Evolutionary conservation across 164 flowering plant species (phyloP).

Genomic region (Piper betle): DNA sequence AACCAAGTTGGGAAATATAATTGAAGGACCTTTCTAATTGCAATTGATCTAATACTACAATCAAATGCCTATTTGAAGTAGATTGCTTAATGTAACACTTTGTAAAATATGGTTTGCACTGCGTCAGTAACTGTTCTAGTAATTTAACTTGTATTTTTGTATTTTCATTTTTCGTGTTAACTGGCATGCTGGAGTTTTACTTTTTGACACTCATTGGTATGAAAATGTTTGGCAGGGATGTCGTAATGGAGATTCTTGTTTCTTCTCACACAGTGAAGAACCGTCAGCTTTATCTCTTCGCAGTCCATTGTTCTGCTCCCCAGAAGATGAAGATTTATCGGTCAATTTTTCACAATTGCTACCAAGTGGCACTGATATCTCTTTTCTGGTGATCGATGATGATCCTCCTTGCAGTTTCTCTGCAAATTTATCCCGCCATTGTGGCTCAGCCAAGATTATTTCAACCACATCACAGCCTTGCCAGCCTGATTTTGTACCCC

Average conservation of each 20-base stretch:
- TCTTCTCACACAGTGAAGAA: conserved; percentile 51
- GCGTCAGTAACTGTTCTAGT: no score
- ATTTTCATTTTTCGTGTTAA: background rate
- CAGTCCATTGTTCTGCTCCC: conserved; percentile 25
- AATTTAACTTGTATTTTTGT: background rate
- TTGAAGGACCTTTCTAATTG: no score
- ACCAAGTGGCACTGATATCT: conserved; percentile 35
- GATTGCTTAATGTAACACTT: no score
- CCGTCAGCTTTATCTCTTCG: conserved; percentile 15
- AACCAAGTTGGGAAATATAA: no score
- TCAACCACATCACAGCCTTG: conserved; percentile 35
- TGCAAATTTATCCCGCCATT: conserved; percentile 28
- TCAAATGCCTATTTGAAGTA: no score
- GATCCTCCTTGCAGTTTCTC: conserved; percentile 37
- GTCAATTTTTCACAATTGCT: conserved; percentile 31
- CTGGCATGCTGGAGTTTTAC: background rate
- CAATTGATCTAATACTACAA: no score
- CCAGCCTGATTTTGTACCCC: conserved; percentile 18
- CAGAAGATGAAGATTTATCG: conserved; percentile 38
- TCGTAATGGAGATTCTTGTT: conserved; percentile 69
- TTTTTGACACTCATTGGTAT: background rate
- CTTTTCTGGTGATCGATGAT: conserved; percentile 64
- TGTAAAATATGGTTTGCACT: no score
- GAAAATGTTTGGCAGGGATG: conserved; percentile 55
- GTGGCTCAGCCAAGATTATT: conserved; percentile 39